These are phyloP conservation scores for Mucor velutinosus DNA, from an alignment of 371 early-diverging fungal genomes.

Conservation along the genomic window DNA sequence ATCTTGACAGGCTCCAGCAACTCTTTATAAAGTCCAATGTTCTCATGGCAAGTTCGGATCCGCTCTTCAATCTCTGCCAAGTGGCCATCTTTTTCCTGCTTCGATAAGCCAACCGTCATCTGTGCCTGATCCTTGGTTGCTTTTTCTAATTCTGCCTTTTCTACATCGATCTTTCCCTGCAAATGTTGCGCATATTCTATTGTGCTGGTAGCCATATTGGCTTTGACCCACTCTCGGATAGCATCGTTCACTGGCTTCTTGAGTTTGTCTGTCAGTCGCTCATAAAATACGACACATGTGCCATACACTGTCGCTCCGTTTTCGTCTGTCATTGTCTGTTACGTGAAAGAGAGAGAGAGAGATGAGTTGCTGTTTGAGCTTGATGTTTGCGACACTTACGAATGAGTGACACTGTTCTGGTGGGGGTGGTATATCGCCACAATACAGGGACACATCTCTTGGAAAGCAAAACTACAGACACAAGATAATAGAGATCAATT, in stretches of 20 bases:
- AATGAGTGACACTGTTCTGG: conserved; percentile 74
- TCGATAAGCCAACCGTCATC: not conserved
- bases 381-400: conserved; percentile 25
- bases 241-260: conserved; percentile 49
- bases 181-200: conserved; percentile 60
- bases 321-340: conserved; percentile 70
- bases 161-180: conserved; percentile 43
- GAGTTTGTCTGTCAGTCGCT: conserved; percentile 46
- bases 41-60: conserved; percentile 65
- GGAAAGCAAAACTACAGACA: conserved; percentile 80
- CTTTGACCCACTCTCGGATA: conserved; percentile 53
- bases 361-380: not conserved
- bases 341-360: not conserved
- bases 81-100: conserved; percentile 25
- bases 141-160: conserved; percentile 27
- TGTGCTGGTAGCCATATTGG: conserved; percentile 56
- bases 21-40: conserved; percentile 64
- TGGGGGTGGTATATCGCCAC: conserved; percentile 54
- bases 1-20: conserved; percentile 66
- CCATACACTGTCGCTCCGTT: conserved; percentile 71
- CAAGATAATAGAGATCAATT: not conserved
- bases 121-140: conserved; percentile 8
- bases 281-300: conserved; percentile 72
- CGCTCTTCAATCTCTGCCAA: conserved; percentile 38
- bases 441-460: conserved; percentile 59